Evolutionary conservation across 495 filamentous ascomycete genomes (phyloP).

Genomic region (Tetracladium setigerum): DNA sequence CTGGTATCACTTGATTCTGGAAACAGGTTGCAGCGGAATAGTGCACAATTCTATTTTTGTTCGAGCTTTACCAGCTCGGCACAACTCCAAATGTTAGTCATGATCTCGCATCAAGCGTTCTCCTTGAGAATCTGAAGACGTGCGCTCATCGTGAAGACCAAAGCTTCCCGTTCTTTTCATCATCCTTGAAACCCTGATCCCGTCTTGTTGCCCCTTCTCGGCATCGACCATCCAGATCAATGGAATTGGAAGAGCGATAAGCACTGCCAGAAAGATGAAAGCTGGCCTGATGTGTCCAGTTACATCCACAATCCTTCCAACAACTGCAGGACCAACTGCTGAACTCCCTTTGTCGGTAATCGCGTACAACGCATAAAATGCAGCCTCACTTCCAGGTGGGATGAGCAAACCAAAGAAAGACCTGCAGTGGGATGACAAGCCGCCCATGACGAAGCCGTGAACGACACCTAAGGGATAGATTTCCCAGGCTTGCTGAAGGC

Average conservation of each 20-base stretch:
- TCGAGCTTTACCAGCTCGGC: too few species aligned
- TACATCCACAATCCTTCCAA: slow-evolving; percentile 82
- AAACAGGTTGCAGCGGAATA: too few species aligned
- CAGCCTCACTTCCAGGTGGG: slow-evolving; percentile 86
- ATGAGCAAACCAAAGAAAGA: slow-evolving; percentile 86
- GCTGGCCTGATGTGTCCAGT: slow-evolving; percentile 86
- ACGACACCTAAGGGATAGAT: slow-evolving; percentile 90
- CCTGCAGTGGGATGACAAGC: slow-evolving; percentile 84
- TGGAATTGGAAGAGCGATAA: slow-evolving; percentile 75
- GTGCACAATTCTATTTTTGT: too few species aligned
- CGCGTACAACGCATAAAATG: slow-evolving; percentile 93
- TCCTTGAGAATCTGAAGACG: slow-evolving; percentile 7
- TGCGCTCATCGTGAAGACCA: background rate
- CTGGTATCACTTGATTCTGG: too few species aligned
- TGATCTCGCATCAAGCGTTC: slow-evolving; percentile 19
- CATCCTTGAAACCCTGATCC: slow-evolving; percentile 56
- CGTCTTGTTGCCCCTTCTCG: slow-evolving; percentile 76
- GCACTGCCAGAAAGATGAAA: slow-evolving; percentile 79
- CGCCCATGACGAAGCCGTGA: slow-evolving; percentile 90
- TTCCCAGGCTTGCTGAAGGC: slow-evolving; percentile 87
- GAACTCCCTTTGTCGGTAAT: slow-evolving; percentile 97
- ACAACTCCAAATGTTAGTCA: slow-evolving; percentile 1
- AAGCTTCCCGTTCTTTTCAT: slow-evolving; percentile 45
- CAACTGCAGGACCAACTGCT: slow-evolving; percentile 88
- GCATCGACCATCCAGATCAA: slow-evolving; percentile 81